Evolutionary conservation across 1,284 basidiomycete species (phyloP).

Genomic region (Rhodotorula sp.): DNA sequence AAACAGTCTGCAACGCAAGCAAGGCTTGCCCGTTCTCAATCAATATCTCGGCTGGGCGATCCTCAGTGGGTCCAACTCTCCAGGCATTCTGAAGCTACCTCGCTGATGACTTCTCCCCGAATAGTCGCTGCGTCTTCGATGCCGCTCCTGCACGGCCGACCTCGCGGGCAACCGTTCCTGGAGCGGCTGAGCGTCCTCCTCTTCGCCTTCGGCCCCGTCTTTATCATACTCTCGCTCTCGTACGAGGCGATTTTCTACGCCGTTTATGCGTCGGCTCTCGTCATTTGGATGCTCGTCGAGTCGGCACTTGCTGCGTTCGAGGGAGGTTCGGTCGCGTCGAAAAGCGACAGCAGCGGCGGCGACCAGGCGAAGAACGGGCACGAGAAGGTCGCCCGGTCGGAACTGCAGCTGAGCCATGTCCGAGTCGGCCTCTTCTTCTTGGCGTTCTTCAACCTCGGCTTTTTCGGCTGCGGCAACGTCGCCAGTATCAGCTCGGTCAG

Average conservation of each 20-base stretch:
- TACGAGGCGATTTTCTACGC: constrained; percentile 79
- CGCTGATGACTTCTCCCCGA: constrained; percentile 7
- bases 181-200: constrained; percentile 46
- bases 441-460: constrained; percentile 81
- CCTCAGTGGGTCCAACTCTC: constrained; percentile 57
- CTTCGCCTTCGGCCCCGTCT: constrained; percentile 71
- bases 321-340: neutral
- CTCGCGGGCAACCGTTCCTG: constrained; percentile 39
- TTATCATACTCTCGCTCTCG: constrained; percentile 76
- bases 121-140: constrained; percentile 7
- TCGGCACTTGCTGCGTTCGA: constrained; percentile 41
- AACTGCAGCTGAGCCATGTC: constrained; percentile 56
- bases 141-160: constrained; percentile 20
- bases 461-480: constrained; percentile 77
- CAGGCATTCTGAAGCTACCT: constrained; percentile 47
- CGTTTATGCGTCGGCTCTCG: constrained; percentile 63
- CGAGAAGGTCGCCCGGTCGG: neutral
- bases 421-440: constrained; percentile 77
- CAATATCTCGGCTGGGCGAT: constrained; percentile 67
- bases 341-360: constrained; percentile 38
- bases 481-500: constrained; percentile 54
- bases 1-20: constrained; percentile 61
- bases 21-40: constrained; percentile 64
- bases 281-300: constrained; percentile 71
- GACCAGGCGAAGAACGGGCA: neutral